Evolutionary conservation across 345 rosid species (phyloP), one percentile per base, ranked within the genome.

Genomic region (Capsella bursapastoris): DNA sequence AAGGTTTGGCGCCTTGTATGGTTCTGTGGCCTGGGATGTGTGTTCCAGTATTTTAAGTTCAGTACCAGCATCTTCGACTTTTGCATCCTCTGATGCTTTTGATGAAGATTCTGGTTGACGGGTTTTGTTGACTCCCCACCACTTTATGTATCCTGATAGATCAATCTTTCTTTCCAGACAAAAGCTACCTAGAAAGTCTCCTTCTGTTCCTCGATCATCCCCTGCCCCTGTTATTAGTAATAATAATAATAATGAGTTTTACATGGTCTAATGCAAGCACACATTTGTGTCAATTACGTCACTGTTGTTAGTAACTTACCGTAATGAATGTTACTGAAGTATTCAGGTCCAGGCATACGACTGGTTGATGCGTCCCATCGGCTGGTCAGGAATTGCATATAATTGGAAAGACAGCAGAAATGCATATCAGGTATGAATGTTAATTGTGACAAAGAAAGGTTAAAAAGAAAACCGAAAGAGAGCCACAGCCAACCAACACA

Each of bases 311-410:
- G 57, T 11, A 57, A 70, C 68, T 82, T 75, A 90, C 97, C 90
- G 43, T 86, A 88, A 57, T 86, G 85, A 57, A 83, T 78, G 73
- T 82, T 84, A 80, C 77, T 89, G 82, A 84, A 87, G 89, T 87
- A 86, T 62, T 90, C 96, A 75, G 99, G 81, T 80, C 91, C 94
- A 50, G 94, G 83, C 86, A 81, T 73, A 66, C 94, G 96, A 64
- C 92, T 80, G 60, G 83, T 69, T 68, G 99, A 86, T 52, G 96
- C 86, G 27, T 90, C 97, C 97, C 97, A 92, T 71, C 92, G 84
- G 79, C 92, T 88, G 83, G 72, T 75, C 65, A n/a, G 65, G 31
- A 10, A 71, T 38, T 65, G 47, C 70, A 55, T 37, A 53, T 22
- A 61, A 62, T 63, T 59, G 31, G 49, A 51, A 67, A 71, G 16